Evolutionary conservation across 768 basidiomycete species (phyloP).

Genomic region (Lentinus tigrinus): DNA sequence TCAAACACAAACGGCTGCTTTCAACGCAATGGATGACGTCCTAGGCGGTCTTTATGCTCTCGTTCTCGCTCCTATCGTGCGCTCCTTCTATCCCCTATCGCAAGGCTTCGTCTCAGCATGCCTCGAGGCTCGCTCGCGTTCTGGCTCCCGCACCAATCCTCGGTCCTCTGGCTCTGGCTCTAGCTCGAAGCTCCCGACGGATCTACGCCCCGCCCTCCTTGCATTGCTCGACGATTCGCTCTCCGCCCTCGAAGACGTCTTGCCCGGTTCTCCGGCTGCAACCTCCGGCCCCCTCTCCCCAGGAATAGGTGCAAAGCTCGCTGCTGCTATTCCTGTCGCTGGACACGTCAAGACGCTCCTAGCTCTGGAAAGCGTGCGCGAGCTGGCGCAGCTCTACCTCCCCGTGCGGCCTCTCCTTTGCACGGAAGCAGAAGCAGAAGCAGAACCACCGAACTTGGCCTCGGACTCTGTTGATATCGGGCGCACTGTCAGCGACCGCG

Average conservation of each 20-base stretch:
- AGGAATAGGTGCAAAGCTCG: not conserved
- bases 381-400: slow-evolving; percentile 30
- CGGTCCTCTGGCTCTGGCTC: not conserved
- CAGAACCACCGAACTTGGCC: not conserved
- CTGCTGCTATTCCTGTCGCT: not conserved
- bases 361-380: slow-evolving; percentile 39
- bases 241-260: slow-evolving; percentile 8
- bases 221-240: slow-evolving; percentile 19
- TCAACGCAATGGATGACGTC: slow-evolving; percentile 14
- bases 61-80: slow-evolving; percentile 29
- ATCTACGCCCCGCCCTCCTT: slow-evolving; percentile 24
- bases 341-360: slow-evolving; percentile 16
- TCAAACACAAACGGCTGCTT: not conserved
- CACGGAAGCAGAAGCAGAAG: not conserved
- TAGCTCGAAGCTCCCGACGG: not conserved
- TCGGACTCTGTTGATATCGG: too few species aligned
- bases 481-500: too few species aligned
- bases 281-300: not conserved
- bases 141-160: not conserved
- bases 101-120: slow-evolving; percentile 13
- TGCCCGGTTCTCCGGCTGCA: not conserved
- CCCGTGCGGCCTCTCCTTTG: not conserved
- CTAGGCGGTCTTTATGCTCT: slow-evolving; percentile 15
- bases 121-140: not conserved
- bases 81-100: slow-evolving; percentile 31